phyloP scores from a whole-genome alignment of 2,329 filamentous ascomycete species.

The Colletotrichum spaethianum region DNA sequence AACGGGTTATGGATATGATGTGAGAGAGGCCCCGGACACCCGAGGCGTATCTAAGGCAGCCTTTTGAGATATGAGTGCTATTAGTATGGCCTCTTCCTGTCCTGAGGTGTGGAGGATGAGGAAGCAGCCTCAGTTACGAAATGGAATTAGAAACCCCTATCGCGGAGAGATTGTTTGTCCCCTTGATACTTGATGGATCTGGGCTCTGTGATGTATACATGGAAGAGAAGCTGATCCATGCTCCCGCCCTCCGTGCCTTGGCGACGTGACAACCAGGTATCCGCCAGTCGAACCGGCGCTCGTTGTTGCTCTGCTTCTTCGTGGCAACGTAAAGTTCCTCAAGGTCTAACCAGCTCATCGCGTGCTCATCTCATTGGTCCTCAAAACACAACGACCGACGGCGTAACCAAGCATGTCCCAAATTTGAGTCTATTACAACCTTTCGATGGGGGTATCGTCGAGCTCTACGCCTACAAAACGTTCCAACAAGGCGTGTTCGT shows the following conservation, averaged over 20 bases:
- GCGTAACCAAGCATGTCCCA: background rate
- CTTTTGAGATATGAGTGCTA: background rate
- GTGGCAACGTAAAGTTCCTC: background rate
- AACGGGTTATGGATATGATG: background rate
- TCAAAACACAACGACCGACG: background rate
- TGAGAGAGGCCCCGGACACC: background rate
- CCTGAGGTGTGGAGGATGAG: background rate
- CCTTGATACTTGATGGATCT: background rate
- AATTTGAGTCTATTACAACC: conserved; percentile 5
- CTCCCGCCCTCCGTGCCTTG: background rate
- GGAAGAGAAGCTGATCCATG: background rate
- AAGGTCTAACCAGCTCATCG: background rate
- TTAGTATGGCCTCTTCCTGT: background rate
- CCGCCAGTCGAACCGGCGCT: background rate
- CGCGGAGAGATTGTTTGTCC: background rate
- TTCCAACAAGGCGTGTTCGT: conserved; percentile 6
- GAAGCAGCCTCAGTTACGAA: background rate
- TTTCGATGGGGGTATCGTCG: conserved; percentile 24
- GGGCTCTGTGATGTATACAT: background rate
- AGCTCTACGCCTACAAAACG: background rate
- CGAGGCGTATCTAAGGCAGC: background rate
- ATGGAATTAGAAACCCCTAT: background rate
- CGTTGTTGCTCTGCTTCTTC: background rate
- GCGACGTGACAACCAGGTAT: background rate
- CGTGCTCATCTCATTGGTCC: background rate